phyloP scores from a whole-genome alignment of 2,329 filamentous ascomycete species.

The Trichophyton schoenleinii region DNA sequence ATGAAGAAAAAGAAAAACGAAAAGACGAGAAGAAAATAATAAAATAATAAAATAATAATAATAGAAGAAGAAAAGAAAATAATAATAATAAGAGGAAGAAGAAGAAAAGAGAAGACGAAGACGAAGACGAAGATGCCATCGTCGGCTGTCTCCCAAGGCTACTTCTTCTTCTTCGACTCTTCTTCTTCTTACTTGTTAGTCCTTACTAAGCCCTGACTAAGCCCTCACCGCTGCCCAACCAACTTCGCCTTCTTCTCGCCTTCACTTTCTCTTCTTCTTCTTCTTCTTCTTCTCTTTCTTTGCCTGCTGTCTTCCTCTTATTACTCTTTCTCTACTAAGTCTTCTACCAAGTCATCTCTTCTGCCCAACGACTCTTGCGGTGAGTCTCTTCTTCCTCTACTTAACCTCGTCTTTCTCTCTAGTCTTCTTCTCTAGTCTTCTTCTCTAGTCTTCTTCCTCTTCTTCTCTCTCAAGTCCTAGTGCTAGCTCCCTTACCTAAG shows the following conservation, averaged over 20 bases:
- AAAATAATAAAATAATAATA: not conserved
- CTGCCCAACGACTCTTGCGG: not conserved
- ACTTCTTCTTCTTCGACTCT: not conserved
- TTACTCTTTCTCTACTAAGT: not conserved
- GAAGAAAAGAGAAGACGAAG: no score
- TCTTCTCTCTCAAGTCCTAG: not conserved
- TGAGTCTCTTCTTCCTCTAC: not conserved
- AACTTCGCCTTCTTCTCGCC: not conserved
- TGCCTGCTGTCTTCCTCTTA: not conserved
- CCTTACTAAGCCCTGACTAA: not conserved
- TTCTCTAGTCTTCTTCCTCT: not conserved
- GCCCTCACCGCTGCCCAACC: not conserved
- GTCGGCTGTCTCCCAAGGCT: not conserved
- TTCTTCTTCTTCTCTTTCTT: not conserved
- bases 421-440: no score
- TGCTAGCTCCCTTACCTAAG: not conserved
- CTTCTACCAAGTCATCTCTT: no score
- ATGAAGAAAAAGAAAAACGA: not conserved
- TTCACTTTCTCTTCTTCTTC: not conserved
- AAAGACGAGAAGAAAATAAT: not conserved
- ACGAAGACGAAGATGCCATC: no score
- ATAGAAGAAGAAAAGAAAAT: not conserved
- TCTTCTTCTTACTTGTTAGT: no score
- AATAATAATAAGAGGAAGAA: no score
- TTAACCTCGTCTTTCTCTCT: not conserved